Evolutionary conservation across 768 basidiomycete genomes (phyloP), one percentile per base, ranked within the genome.

Genomic region (Naganishia vaughanmartiniae): DNA sequence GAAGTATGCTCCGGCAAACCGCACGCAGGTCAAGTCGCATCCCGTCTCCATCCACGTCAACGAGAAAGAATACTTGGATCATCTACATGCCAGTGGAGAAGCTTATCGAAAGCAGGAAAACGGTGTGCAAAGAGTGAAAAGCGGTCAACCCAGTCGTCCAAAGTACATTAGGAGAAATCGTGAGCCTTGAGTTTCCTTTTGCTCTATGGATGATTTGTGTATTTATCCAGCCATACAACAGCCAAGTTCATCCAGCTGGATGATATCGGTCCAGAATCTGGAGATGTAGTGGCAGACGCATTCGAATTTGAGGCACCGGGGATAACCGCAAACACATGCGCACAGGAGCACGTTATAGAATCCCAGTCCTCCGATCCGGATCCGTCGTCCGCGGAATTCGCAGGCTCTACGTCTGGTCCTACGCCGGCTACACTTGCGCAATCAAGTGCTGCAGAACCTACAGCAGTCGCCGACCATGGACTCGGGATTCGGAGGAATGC

Each of bases 401-500:
- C n/a, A n/a, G 21, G 24, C 48, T n/a, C 24, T 51, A 7, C 24
- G n/a, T 51, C 24, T 21, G n/a, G 21, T 24, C 14, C 12, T 24
- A n/a, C 21, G 24, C 48, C 48, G 24, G 24, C 48, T 51, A 3
- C 48, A 4, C 19, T 21, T 51, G 7, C 48, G 4, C 21, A 51
- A 24, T 24, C 48, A 7, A 51, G 12, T 24, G 4, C 6, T 24
- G 4, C 48, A 4, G 24, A 24, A 7, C 1, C 48, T 6, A n/a
- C 48, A 26, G 4, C n/a, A 3, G 24, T n/a, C 4, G 12, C 21
- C 48, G 12, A 24, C 24, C 1, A 4, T 42, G 24, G 26, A 21
- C 28, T 42, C 36, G 67, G 36, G 9, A 60, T 76, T 0, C 76
- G 79, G 0, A 86, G 92, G 66, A 97, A 96, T 77, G 87, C 89